Evolutionary conservation across 768 basidiomycete species (phyloP), one percentile per base, ranked within the genome.

Genomic region (Leccinellum rugosiceps): DNA sequence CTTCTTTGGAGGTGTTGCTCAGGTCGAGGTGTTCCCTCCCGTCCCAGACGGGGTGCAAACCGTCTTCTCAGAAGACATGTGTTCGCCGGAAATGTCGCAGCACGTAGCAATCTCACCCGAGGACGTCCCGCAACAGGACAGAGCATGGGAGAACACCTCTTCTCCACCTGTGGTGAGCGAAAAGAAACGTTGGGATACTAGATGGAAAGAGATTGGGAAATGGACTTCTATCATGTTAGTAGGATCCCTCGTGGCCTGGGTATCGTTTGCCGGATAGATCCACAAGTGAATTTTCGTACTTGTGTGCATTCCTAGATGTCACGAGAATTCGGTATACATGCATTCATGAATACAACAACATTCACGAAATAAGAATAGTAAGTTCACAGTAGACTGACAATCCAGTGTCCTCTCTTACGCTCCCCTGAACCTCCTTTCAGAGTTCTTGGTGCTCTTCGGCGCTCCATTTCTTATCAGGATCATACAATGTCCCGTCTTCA

Each of bases 1-100:
- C 70, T 94, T 94, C 69, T 87, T 94, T 63, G 92, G 92, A 3
- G 94, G 92, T 1, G 92, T 97, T 17, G 79, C 90, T 15, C 87
- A 89, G 57, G 92, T 88, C 0, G 92, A 98, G 64, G 76, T 94
- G 15, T 68, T 75, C n/a, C 65, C 65, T 46, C 31, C 46, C 32
- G 19, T 50, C 1, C 48, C 62, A 31, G 61, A 65, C 17, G 38
- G 15, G 6, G 6, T 3, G 4, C 58, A 41, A 13, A 43, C 21
- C 2, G 14, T 50, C 41, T 4, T 26, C 11, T 14, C 28, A 21
- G 32, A 56, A 25, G 23, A 43, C n/a, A 13, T 5, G 1, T 57
- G 23, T 31, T 52, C 19, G 3, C 14, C 19, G 9, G 50, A 63
- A 28, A 48, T 11, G 1, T 25, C 13, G 1, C 55, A 53, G 6